phyloP scores from a whole-genome alignment of 768 basidiomycete species.

The Saitozyma podzolica region DNA sequence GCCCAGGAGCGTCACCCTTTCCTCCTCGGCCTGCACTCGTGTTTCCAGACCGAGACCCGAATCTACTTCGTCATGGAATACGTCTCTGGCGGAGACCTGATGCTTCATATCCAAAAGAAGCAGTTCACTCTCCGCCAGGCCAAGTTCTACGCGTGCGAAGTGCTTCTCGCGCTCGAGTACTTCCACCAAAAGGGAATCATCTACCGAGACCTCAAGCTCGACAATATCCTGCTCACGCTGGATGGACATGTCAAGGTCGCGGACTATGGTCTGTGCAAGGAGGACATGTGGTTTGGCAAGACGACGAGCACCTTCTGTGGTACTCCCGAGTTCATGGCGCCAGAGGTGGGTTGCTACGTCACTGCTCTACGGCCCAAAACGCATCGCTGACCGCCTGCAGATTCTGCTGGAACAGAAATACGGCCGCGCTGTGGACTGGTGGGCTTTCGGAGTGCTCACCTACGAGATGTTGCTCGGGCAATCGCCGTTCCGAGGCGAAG shows the following conservation, averaged over 20 bases:
- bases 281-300: conserved; percentile 95
- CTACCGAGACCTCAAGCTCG: conserved; percentile 96
- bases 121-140: conserved; percentile 98
- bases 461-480: conserved; percentile 99
- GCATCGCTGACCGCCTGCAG: conserved; percentile 55
- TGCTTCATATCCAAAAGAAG: conserved; percentile 98
- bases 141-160: conserved; percentile 97
- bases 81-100: conserved; percentile 96
- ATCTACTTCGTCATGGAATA: conserved; percentile 99
- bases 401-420: conserved; percentile 99
- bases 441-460: conserved; percentile 97
- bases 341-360: conserved; percentile 65
- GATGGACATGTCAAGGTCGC: conserved; percentile 99
- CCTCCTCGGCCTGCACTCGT: conserved; percentile 92
- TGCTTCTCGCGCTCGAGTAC: conserved; percentile 91
- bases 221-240: conserved; percentile 93
- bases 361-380: background rate
- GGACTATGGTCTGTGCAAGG: conserved; percentile 98
- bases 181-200: conserved; percentile 99
- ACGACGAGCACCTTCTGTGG: conserved; percentile 99
- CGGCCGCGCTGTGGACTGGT: conserved; percentile 98
- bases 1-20: conserved; percentile 96
- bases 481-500: conserved; percentile 98
- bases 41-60: conserved; percentile 99
- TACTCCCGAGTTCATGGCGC: conserved; percentile 99